Evolutionary conservation across 108 stramenopile genomes (phyloP).

Genomic region (Parmales sp.): DNA sequence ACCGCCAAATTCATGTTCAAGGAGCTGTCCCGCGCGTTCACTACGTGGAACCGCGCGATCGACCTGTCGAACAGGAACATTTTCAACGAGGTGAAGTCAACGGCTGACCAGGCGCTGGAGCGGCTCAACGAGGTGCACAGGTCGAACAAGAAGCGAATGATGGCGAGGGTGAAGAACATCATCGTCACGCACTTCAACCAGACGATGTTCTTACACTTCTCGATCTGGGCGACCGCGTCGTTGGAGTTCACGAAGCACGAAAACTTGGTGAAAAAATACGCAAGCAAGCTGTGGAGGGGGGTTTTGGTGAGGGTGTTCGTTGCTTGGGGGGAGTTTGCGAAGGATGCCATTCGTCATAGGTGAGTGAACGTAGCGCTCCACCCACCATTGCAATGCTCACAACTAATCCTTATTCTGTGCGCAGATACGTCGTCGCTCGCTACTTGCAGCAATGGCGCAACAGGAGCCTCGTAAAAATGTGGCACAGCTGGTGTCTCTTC

Average conservation of each 20-base stretch:
- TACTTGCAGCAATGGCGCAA: too few relatives aligned
- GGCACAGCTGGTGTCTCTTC: too few relatives aligned
- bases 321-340: not conserved
- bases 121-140: not conserved
- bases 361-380: too few relatives aligned
- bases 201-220: not conserved
- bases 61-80: constrained; percentile 2
- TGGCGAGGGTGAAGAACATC: not conserved
- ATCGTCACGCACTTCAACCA: not conserved
- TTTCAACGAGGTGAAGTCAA: not conserved
- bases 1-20: not conserved
- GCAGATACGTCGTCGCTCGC: too few relatives aligned
- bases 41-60: not conserved
- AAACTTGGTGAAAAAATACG: constrained; percentile 3
- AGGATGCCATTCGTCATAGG: not conserved
- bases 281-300: not conserved
- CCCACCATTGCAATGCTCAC: too few relatives aligned
- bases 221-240: not conserved
- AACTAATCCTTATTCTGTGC: too few relatives aligned
- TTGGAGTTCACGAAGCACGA: constrained; percentile 3
- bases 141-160: not conserved
- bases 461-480: too few relatives aligned
- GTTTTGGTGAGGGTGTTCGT: not conserved
- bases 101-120: not conserved
- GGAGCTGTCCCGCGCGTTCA: not conserved